Evolutionary conservation across 1,284 basidiomycete species (phyloP).

Genomic region (Ganoderma leucocontextum): DNA sequence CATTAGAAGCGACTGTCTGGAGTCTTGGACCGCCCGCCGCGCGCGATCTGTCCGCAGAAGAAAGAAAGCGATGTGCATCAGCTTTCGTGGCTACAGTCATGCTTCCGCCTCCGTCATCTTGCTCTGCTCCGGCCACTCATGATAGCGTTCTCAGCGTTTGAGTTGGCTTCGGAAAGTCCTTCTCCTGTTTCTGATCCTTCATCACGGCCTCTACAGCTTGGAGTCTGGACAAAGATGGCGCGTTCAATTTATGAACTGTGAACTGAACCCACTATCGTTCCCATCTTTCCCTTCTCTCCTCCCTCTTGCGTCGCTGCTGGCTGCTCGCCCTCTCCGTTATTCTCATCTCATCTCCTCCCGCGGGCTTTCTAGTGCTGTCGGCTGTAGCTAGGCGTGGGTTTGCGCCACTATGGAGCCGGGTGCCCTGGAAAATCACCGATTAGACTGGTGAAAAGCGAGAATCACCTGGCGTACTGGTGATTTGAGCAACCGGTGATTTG

Average conservation of each 20-base stretch:
- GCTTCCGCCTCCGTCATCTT: constrained; percentile 12
- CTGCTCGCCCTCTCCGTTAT: not conserved
- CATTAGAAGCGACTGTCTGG: too few species aligned
- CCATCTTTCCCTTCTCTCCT: constrained; percentile 7
- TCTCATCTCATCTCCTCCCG: not conserved
- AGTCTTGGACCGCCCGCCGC: constrained; percentile 14
- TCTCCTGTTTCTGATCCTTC: constrained; percentile 28
- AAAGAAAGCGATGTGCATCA: constrained; percentile 27
- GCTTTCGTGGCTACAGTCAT: constrained; percentile 29
- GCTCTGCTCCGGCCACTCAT: constrained; percentile 17
- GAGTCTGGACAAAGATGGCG: constrained; percentile 2
- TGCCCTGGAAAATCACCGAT: too few species aligned
- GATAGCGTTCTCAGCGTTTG: constrained; percentile 22
- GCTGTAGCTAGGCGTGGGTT: not conserved
- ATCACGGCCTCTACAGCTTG: constrained; percentile 6
- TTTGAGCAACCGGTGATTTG: too few species aligned
- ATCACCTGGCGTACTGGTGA: too few species aligned
- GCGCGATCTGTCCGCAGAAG: constrained; percentile 28
- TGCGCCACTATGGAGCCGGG: too few species aligned
- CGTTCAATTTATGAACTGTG: not conserved
- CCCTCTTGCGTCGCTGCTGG: not conserved
- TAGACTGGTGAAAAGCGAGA: too few species aligned
- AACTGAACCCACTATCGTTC: constrained; percentile 11
- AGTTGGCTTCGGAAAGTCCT: constrained; percentile 17
- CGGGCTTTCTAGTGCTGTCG: not conserved